A percentile compares a stretch with the other conserved stretches of the same genome.
phyloP scores from a whole-genome alignment of 148 eudicot genomes.

The Dysphania ambrosioides region DNA sequence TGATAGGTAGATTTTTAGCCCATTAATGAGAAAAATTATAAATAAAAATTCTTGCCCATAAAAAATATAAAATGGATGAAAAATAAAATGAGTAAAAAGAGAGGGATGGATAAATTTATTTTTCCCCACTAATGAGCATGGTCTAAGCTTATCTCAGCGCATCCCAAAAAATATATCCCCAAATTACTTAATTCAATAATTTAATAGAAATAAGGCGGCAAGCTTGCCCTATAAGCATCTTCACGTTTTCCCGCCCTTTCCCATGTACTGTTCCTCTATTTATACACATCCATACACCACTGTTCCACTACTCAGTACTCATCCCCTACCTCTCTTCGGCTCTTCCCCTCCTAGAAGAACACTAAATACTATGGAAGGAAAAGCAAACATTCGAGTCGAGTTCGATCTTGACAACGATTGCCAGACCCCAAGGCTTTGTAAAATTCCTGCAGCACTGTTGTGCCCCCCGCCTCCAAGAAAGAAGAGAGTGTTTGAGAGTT shows the following conservation, averaged over 20 bases:
- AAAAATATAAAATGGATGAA: too few species aligned
- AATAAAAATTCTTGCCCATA: too few species aligned
- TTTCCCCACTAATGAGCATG: too few species aligned
- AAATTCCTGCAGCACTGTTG: conserved; percentile 28
- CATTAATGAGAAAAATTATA: too few species aligned
- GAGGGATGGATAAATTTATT: too few species aligned
- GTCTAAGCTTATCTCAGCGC: too few species aligned
- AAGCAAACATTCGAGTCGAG: conserved; percentile 20
- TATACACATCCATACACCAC: neutral
- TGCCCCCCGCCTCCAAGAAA: conserved; percentile 70
- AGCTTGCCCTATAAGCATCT: conserved; percentile 22
- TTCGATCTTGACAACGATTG: conserved; percentile 32
- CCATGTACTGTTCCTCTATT: neutral
- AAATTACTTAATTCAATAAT: neutral
- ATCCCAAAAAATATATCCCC: conserved; percentile 6
- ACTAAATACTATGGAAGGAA: too few species aligned
- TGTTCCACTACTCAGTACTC: neutral
- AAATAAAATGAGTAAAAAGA: too few species aligned
- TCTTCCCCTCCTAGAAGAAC: too few species aligned
- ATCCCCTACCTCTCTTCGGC: too few species aligned
- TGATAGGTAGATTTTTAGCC: too few species aligned
- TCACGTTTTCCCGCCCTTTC: conserved; percentile 1
- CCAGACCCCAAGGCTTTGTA: conserved; percentile 37
- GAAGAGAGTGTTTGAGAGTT: conserved; percentile 33
- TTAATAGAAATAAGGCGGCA: neutral